These are phyloP conservation scores for Asterochloris sp. DNA, from an alignment of 139 green algal species.

Conservation along the genomic window DNA sequence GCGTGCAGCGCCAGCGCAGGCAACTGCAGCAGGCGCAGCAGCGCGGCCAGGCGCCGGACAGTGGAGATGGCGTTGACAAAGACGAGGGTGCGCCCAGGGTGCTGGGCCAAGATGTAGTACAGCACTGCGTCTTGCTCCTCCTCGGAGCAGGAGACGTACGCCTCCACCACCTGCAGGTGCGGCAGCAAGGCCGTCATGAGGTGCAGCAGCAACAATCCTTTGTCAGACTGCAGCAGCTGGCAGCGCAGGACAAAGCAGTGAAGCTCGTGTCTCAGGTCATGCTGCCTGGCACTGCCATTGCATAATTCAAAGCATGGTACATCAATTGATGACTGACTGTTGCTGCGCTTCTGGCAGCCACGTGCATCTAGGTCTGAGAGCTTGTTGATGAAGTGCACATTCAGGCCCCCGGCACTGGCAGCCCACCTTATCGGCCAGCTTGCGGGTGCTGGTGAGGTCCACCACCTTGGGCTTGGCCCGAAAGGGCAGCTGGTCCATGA, in stretches of 20 bases:
- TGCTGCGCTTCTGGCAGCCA: no score
- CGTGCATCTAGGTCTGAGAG: no score
- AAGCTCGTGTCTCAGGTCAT: no score
- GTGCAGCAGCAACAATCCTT: no score
- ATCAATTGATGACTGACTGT: no score
- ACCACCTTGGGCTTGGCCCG: constrained; percentile 61
- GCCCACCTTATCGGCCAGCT: constrained; percentile 50
- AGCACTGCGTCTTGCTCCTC: constrained; percentile 73
- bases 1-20: constrained; percentile 52
- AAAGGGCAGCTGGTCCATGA: constrained; percentile 80
- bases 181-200: no score
- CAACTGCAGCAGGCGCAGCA: constrained; percentile 83
- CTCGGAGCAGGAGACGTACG: constrained; percentile 54
- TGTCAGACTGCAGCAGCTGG: no score
- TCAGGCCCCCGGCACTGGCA: no score
- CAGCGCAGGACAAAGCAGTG: no score
- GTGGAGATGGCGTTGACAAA: constrained; percentile 91
- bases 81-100: constrained; percentile 84
- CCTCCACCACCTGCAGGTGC: constrained; percentile 47
- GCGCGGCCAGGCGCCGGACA: constrained; percentile 67
- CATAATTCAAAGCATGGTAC: neutral
- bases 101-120: constrained; percentile 82
- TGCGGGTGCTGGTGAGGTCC: constrained; percentile 66
- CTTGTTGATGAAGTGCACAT: neutral
- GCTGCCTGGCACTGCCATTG: neutral